These are phyloP conservation scores for Alternaria tenuissima DNA, from an alignment of 2,329 filamentous ascomycete species.

Conservation along the genomic window DNA sequence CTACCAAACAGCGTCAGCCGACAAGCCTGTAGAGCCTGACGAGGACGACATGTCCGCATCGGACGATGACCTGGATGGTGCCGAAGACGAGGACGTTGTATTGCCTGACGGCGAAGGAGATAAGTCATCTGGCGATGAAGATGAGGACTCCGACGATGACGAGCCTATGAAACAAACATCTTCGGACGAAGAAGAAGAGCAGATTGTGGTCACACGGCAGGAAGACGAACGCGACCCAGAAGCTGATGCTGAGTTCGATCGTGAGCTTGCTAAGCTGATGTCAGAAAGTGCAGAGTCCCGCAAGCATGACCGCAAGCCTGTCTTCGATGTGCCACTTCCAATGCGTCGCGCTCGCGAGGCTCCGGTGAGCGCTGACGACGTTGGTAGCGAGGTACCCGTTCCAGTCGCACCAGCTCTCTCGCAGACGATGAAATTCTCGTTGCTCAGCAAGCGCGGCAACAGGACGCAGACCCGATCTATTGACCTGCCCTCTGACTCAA, in stretches of 20 bases:
- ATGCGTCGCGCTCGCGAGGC: slow-evolving; percentile 76
- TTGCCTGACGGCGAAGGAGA: slow-evolving; percentile 64
- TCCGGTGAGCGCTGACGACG: slow-evolving; percentile 51
- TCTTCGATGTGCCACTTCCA: slow-evolving; percentile 97
- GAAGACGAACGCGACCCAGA: slow-evolving; percentile 92
- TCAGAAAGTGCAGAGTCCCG: slow-evolving; percentile 93
- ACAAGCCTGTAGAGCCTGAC: slow-evolving; percentile 74
- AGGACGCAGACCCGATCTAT: slow-evolving; percentile 95
- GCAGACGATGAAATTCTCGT: slow-evolving; percentile 91
- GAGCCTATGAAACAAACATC: slow-evolving; percentile 61
- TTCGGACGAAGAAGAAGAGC: slow-evolving; percentile 80
- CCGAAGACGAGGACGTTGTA: slow-evolving; percentile 54
- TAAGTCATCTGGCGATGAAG: slow-evolving; percentile 60
- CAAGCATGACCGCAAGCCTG: slow-evolving; percentile 92
- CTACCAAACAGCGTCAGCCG: slow-evolving; percentile 79
- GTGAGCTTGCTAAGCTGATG: slow-evolving; percentile 98
- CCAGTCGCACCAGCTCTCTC: slow-evolving; percentile 46
- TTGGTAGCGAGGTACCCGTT: slow-evolving; percentile 50
- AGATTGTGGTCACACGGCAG: slow-evolving; percentile 88
- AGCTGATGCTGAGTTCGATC: slow-evolving; percentile 95
- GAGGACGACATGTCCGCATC: slow-evolving; percentile 76
- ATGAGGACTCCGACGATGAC: slow-evolving; percentile 59
- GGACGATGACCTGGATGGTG: slow-evolving; percentile 72
- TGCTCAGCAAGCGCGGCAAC: slow-evolving; percentile 95
- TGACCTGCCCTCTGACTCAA: slow-evolving; percentile 88